Evolutionary conservation across 1,284 basidiomycete genomes (phyloP).

Genomic region (Marasmius oreades): DNA sequence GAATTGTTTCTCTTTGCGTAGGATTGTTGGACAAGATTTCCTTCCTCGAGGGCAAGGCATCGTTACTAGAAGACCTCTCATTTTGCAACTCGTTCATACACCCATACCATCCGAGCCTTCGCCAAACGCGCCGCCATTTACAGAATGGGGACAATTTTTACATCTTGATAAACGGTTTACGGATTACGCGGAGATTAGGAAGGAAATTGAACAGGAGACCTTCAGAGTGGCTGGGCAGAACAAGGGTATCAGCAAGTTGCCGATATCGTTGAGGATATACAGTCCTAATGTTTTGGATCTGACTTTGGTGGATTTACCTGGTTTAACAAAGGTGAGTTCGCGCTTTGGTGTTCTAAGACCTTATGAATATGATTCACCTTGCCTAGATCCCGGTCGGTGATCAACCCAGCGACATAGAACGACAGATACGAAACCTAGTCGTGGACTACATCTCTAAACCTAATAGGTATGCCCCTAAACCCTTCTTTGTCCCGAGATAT

Average conservation of each 20-base stretch:
- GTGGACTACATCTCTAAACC: conserved; percentile 96
- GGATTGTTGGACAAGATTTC: conserved; percentile 95
- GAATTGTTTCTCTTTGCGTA: conserved; percentile 28
- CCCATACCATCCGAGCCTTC: conserved; percentile 51
- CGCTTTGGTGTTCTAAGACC: not conserved
- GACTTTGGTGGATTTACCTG: conserved; percentile 94
- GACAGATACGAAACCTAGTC: conserved; percentile 93
- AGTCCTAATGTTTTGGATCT: conserved; percentile 94
- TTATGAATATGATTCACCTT: not conserved
- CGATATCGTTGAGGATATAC: conserved; percentile 93
- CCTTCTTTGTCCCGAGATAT: conserved; percentile 8
- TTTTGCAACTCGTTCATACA: conserved; percentile 94
- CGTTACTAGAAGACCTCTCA: conserved; percentile 91
- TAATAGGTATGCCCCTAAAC: conserved; percentile 67
- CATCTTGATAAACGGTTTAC: conserved; percentile 96
- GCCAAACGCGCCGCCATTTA: conserved; percentile 43
- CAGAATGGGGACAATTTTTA: conserved; percentile 96
- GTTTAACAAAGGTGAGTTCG: conserved; percentile 82
- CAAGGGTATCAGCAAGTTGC: conserved; percentile 95
- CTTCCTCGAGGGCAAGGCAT: conserved; percentile 93
- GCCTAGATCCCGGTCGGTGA: conserved; percentile 85
- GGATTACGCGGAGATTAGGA: conserved; percentile 90
- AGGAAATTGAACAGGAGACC: conserved; percentile 98
- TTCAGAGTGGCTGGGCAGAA: conserved; percentile 98
- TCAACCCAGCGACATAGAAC: conserved; percentile 92